phyloP scores from a whole-genome alignment of 2,329 filamentous ascomycete genomes.

The Atkinsonella hypoxylon region DNA sequence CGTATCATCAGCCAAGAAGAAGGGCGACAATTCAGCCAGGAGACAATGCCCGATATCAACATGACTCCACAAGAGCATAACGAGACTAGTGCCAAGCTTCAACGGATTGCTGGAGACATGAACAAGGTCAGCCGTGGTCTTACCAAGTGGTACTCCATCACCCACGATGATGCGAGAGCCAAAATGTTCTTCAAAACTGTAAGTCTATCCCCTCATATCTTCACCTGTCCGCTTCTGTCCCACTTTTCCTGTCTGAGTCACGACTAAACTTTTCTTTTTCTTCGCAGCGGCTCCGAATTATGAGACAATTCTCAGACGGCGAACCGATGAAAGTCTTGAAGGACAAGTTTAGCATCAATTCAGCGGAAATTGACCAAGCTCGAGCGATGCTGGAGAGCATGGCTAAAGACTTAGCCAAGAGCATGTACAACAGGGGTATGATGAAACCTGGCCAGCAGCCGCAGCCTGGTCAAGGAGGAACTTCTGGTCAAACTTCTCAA shows the following conservation, averaged over 20 bases:
- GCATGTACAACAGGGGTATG: constrained; percentile 16
- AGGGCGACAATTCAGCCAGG: constrained; percentile 24
- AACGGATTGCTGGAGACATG: constrained; percentile 29
- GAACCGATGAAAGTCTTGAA: constrained; percentile 33
- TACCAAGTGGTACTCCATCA: constrained; percentile 35
- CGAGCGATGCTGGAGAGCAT: constrained; percentile 38
- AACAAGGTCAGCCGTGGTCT: constrained; percentile 32
- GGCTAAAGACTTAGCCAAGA: constrained; percentile 32
- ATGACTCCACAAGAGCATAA: constrained; percentile 33
- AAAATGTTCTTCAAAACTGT: constrained; percentile 42
- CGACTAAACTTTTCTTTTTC: not conserved
- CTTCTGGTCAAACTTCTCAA: constrained; percentile 15
- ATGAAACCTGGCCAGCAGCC: constrained; percentile 13
- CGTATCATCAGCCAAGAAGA: constrained; percentile 28
- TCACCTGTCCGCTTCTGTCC: not conserved
- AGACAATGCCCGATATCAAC: constrained; percentile 31
- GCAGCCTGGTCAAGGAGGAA: constrained; percentile 14
- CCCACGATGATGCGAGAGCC: constrained; percentile 36
- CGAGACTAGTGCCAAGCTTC: constrained; percentile 33
- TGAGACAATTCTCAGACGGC: constrained; percentile 40
- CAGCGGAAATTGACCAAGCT: constrained; percentile 37
- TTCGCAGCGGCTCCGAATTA: constrained; percentile 37
- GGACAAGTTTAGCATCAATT: constrained; percentile 38
- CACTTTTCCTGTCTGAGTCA: no score
- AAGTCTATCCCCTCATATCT: constrained; percentile 17